Evolutionary conservation across 345 rosid species (phyloP), one percentile per base, ranked within the genome.

Genomic region (Hibiscus trionum): DNA sequence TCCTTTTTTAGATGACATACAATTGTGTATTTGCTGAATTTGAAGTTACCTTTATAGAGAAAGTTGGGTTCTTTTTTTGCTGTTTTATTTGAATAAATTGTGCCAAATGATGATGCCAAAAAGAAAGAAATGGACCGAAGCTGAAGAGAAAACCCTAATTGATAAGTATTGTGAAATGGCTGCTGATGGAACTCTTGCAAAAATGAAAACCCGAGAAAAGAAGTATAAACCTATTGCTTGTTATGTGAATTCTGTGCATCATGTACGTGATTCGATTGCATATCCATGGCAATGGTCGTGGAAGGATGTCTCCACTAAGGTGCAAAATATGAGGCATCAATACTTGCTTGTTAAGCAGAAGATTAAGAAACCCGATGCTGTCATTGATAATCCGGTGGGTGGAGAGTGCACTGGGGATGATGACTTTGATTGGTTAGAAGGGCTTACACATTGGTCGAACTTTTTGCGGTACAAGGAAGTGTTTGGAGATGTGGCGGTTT

Each of bases 291-390:
- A 82, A 39, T 90, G 92, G 95, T 78, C 92, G 1, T 90, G 95
- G 95, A 90, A 87, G 74, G 95, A 90, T 77, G 95, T 90, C 77
- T 90, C 95, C 44, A 90, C 92, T 64, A 90, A 90, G 87, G 95
- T 90, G 73, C 95, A 90, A 78, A 90, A 87, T 59, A 90, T 90
- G 95, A 83, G 92, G 82, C 95, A 90, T 58, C 95, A 87, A 66
- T 90, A 90, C 74, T 77, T 82, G 77, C 85, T 90, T 55, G 95
- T 90, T 39, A 90, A 90, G 84, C 89, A 90, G 69, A 90, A 90
- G 86, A 80, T 87, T 66, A 87, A 82, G 86, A 90, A 76, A 61
- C 82, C 87, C 0, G 85, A 88, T 19, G 61, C 77, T 39, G 62
- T 76, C 0, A 63, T 68, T 5, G 85, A 75, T 60, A 78, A 75